Evolutionary conservation across 345 rosid genomes (phyloP), one percentile per base, ranked within the genome.

Genomic region (Aquilaria malaccensis): DNA sequence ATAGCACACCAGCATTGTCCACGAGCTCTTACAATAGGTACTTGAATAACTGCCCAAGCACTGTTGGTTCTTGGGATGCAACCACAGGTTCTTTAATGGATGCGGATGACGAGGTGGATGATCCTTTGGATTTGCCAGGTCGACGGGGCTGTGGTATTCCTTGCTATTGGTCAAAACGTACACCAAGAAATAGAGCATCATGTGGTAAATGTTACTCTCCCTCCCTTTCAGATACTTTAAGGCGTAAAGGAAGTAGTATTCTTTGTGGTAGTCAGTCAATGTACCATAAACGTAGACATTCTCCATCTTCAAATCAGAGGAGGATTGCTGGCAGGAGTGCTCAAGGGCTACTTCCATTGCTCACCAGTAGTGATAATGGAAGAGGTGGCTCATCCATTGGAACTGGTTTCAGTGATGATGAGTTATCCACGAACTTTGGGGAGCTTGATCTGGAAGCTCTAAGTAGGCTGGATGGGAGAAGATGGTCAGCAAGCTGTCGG

Each of bases 361-460:
- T 88, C 49, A 49, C 87, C 30, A 69, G 77, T 50, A 79, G 78
- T 63, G 83, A 73, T 46, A 81, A 86, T 69, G 82, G 82, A 71
- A 75, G 79, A 76, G 89, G 83, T 55, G 93, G 91, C 54, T 93
- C 97, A 33, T 89, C 96, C 33, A 67, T 76, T 43, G 92, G 92
- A 67, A 85, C 83, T 10, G 90, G 83, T 13, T 71, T 57, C 55
- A 88, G 92, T 65, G 97, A 90, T 58, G 99, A 88, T 59, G 99
- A 85, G 74, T 92, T 94, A 29, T 90, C 94, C 31, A 88, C 96
- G n/a, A 94, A 88, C 68, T 84, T 59, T 15, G 97, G 90, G 59
- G 99, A 94, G 84, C 81, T 90, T 15, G 96, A 89, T 78, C 78
- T 94, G 78, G 99, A 94, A 77, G 99, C 92, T n/a, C 71, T 85